Evolutionary conservation across 805 yeast genomes (phyloP).

Genomic region (Tetrapisispora nanseiensis): DNA sequence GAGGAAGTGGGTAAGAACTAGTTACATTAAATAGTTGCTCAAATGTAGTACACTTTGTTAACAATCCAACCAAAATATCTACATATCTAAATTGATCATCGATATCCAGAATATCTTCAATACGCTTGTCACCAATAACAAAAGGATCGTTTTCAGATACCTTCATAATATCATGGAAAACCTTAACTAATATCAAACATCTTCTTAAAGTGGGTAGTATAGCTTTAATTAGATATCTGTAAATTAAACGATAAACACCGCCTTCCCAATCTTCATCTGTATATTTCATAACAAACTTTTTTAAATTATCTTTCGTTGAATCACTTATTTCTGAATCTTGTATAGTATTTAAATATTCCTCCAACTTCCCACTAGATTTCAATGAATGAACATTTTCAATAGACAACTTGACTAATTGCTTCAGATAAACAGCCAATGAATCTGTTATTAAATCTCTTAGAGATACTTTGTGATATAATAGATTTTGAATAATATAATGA

Average conservation of each 20-base stretch:
- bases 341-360: conserved; percentile 4
- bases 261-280: not conserved
- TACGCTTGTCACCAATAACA: conserved; percentile 15
- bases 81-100: conserved; percentile 7
- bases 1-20: not conserved
- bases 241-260: conserved; percentile 11
- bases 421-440: conserved; percentile 12
- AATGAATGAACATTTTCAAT: conserved; percentile 7
- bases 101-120: conserved; percentile 9
- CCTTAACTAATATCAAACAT: conserved; percentile 26
- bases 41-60: conserved; percentile 13
- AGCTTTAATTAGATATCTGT: conserved; percentile 15
- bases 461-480: conserved; percentile 13
- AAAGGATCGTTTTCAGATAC: conserved; percentile 19
- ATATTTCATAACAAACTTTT: not conserved
- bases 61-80: conserved; percentile 7
- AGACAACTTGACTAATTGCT: conserved; percentile 12
- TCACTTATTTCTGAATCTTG: conserved; percentile 4
- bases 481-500: conserved; percentile 19
- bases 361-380: conserved; percentile 2
- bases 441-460: conserved; percentile 12
- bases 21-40: conserved; percentile 5
- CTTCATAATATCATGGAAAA: conserved; percentile 24
- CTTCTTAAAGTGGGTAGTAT: conserved; percentile 23
- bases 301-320: not conserved